Conservation (phyloP, 1,284 basidiomycete genomes). For the Cryptococcus jaspeensis region DNA sequence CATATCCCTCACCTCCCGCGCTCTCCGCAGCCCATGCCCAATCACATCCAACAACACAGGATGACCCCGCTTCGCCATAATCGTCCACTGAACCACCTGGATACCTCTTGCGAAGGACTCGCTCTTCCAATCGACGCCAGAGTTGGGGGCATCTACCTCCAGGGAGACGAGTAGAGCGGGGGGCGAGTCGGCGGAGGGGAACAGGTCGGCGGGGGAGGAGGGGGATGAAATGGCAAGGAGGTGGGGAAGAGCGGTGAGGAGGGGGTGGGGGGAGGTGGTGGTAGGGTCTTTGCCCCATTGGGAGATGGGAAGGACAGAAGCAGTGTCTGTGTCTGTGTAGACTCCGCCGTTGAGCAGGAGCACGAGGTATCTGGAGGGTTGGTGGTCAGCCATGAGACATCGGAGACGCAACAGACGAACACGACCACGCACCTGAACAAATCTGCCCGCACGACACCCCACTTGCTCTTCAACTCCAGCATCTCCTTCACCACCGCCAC, state of each 20-base stretch:
- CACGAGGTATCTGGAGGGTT: conserved; percentile 22
- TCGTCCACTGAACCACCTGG: conserved; percentile 37
- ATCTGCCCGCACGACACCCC: conserved; percentile 27
- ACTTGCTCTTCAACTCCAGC: conserved; percentile 7
- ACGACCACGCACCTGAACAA: conserved; percentile 23
- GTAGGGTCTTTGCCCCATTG: conserved; percentile 19
- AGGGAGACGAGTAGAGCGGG: conserved; percentile 23
- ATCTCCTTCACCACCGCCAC: conserved; percentile 14
- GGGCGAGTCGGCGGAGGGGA: conserved; percentile 1
- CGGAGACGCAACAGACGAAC: not conserved
- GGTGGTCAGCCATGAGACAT: not conserved
- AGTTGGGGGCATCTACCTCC: conserved; percentile 16
- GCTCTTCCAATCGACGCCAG: conserved; percentile 11
- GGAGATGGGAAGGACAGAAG: conserved; percentile 21
- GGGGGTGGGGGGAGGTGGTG: not conserved
- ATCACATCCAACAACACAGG: conserved; percentile 36
- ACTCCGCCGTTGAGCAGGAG: conserved; percentile 32
- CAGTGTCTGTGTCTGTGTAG: conserved; percentile 39
- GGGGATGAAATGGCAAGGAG: conserved; percentile 1
- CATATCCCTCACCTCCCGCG: conserved; percentile 6
- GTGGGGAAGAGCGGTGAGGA: not conserved
- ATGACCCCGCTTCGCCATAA: conserved; percentile 26
- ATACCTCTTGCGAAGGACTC: conserved; percentile 25
- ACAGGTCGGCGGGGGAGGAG: not conserved
- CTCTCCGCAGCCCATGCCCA: conserved; percentile 19